Base-by-base conservation (phyloP, 345 rosid genomes). In the Salix arbutifolia region DNA sequence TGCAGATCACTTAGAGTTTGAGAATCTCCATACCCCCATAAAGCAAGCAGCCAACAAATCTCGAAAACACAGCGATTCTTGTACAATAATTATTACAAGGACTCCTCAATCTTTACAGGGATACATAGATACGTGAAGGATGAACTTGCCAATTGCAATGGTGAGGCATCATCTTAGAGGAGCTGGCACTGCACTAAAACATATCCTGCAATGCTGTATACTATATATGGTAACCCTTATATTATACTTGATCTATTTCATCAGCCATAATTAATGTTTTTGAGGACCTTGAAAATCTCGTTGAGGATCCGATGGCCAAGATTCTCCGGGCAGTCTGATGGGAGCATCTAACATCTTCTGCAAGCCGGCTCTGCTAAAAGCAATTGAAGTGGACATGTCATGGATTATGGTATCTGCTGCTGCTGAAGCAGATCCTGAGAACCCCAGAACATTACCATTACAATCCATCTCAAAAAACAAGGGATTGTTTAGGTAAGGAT, bases 301-400 rank as follows among this genome's bases (percentile, higher is more conserved):
- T 74, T 70, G 86, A 70, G 81, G 67, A 85, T 84, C 89, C 80
- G 83, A 83, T 19, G 85, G 85, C 86, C 85, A 88, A 48, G 91
- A 87, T 83, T 85, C 86, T 75, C 68, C 80, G 40, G 76, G 75
- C 72, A 82, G 66, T 77, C 86, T 84, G 83, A 77, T 78, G 76
- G 83, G 82, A 80, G 87, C 67, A 83, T 86, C 91, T 70, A 79
- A 67, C 77, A 83, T 80, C 86, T 78, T 86, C 74, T 86, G 91
- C 80, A 83, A 81, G 78, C 79, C 73, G 67, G 77, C 60, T 74
- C 80, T 81, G 76, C 73, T 80, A 79, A 81, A 80, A 79, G 80
- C 84, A 78, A 52, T 42, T 85, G 92, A 83, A 52, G 82, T 80
- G 76, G 88, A 81, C 85, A 70, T 76, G 53, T 86, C 87, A 73